Base-by-base conservation (phyloP, 352 stramenopile species). In the Pythium plurisporium region DNA sequence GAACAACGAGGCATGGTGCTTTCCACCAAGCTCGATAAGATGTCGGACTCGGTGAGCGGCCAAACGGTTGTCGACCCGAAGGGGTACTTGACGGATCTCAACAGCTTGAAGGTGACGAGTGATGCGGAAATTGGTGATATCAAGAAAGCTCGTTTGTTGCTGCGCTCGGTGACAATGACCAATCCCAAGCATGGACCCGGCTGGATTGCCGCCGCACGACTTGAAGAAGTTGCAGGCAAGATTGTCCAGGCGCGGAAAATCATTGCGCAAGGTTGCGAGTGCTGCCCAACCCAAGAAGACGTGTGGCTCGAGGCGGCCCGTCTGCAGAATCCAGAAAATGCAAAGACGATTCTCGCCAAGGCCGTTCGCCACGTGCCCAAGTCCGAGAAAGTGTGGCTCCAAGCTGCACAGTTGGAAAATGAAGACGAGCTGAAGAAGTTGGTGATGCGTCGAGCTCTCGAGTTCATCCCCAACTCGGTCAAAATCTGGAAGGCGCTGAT, bases 401-500 rank as follows among this genome's bases (percentile, higher is more conserved):
- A 95, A 43, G 97, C 97, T 0, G 95, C 96, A 5, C 91, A 98
- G 57, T 73, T 99, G 5, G 97, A 99, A 79, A 80, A 62, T 20
- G 72, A 92, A 41, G 84, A 95, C 23, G 73, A 89, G 34, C 62
- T 91, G 0, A 92, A 95, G 59, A 98, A 98, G 48, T 70, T 93
- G 8, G 91, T 97, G 45, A 86, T 97, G 67, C 76, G 85, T 3
- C 77, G 82, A 4, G 88, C 83, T 7, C 71, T 99, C 11, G 97
- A 99, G 74, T 96, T 96, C 46, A 95, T 99, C 46, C 96, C 97
- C 0, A 96, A 96, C 53, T 98, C 91, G 6, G 95, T 99, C 37
- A 97, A 96, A 54, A 79, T 99, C 29, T 99, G 97, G 97, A 99
- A 99, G 62, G 92, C 94, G 34, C 88, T 98, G 8, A 98, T 99